These are phyloP conservation scores for Jamesozyma lodderae DNA, from an alignment of 805 yeast genomes.

Conservation along the genomic window DNA sequence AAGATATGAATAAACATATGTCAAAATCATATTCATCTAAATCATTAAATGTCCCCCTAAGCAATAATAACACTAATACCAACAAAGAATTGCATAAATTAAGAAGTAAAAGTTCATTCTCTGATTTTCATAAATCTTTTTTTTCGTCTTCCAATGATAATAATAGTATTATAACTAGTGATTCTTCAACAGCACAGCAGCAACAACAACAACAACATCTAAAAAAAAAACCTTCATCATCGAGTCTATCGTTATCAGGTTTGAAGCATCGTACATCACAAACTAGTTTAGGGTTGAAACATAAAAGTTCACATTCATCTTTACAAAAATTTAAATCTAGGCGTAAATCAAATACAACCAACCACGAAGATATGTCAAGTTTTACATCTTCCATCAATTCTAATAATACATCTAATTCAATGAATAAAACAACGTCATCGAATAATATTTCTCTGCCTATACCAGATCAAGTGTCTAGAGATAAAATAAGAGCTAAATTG, in stretches of 20 bases:
- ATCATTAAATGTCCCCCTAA: neutral
- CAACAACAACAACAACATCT: slow-evolving; percentile 5
- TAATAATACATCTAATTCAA: slow-evolving; percentile 3
- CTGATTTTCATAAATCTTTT: slow-evolving; percentile 20
- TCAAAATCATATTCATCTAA: slow-evolving; percentile 2
- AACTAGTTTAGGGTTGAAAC: slow-evolving; percentile 16
- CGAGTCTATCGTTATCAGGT: slow-evolving; percentile 16
- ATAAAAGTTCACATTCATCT: slow-evolving; percentile 29
- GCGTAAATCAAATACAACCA: slow-evolving; percentile 18
- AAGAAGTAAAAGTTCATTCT: slow-evolving; percentile 15
- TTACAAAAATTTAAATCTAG: slow-evolving; percentile 24
- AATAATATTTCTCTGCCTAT: slow-evolving; percentile 47
- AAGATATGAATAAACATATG: neutral
- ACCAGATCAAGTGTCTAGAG: slow-evolving; percentile 47
- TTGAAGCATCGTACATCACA: slow-evolving; percentile 19
- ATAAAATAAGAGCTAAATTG: slow-evolving; percentile 45
- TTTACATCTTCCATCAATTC: slow-evolving; percentile 5
- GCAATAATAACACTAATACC: neutral
- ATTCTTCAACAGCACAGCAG: neutral
- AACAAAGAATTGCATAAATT: slow-evolving; percentile 5
- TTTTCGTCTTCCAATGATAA: slow-evolving; percentile 1
- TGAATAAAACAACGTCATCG: slow-evolving; percentile 9
- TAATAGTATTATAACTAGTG: neutral
- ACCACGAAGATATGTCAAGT: slow-evolving; percentile 8
- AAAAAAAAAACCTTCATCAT: slow-evolving; percentile 16